phyloP scores from a whole-genome alignment of 2,329 filamentous ascomycete species.

The Metarhizium sp. region DNA sequence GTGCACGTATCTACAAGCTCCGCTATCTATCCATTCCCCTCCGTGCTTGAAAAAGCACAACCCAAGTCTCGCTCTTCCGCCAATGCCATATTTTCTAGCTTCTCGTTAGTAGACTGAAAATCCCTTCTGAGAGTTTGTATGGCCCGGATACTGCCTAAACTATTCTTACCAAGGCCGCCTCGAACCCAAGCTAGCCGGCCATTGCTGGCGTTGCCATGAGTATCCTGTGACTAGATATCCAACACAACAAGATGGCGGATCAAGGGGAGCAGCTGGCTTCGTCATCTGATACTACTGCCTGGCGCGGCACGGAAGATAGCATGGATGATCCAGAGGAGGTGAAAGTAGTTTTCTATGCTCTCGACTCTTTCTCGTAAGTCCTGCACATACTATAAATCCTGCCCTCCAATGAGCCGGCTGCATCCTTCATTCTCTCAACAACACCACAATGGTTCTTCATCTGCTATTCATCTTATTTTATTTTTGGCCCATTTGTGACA shows the following conservation, averaged over 20 bases:
- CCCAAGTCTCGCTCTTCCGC: not conserved
- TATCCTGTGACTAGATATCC: not conserved
- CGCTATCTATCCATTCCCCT: slow-evolving; percentile 3
- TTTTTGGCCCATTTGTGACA: not conserved
- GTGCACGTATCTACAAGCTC: not conserved
- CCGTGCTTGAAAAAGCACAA: not conserved
- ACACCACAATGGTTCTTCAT: not conserved
- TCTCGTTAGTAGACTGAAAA: not conserved
- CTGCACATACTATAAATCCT: not conserved
- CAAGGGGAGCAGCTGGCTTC: not conserved
- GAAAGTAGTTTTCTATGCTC: slow-evolving; percentile 66
- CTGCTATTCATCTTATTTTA: not conserved
- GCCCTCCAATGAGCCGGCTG: not conserved
- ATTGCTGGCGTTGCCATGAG: slow-evolving; percentile 1
- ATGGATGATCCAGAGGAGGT: slow-evolving; percentile 72
- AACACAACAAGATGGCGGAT: slow-evolving; percentile 3
- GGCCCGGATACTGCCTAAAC: not conserved
- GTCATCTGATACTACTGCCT: slow-evolving; percentile 30
- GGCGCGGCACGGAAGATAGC: slow-evolving; percentile 55
- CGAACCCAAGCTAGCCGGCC: not conserved
- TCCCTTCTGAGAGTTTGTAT: not conserved
- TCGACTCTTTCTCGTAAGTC: slow-evolving; percentile 84
- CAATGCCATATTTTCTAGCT: not conserved
- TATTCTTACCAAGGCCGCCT: not conserved
- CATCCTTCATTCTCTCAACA: not conserved